These are phyloP conservation scores for Hypomyces rosellus DNA, from an alignment of 2,329 filamentous ascomycete genomes.

Conservation along the genomic window DNA sequence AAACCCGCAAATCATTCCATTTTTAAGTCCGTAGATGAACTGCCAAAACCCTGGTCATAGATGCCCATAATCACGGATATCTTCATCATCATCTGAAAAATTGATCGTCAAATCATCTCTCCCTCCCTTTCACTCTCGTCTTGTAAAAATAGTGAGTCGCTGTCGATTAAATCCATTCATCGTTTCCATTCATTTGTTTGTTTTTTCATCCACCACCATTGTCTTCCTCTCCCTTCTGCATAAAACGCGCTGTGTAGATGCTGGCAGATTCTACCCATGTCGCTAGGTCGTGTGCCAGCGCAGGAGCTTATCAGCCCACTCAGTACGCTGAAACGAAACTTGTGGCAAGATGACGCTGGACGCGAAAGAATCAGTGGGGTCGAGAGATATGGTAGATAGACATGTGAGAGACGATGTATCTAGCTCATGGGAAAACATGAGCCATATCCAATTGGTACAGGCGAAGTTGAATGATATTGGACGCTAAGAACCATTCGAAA, in stretches of 20 bases:
- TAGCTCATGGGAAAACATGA: constrained; percentile 1
- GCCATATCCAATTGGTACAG: constrained; percentile 12
- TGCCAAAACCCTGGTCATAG: not conserved
- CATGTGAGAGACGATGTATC: not conserved
- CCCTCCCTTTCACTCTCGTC: constrained; percentile 11
- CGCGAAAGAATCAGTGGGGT: not conserved
- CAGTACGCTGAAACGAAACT: not conserved
- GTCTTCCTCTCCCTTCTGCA: not conserved
- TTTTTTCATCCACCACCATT: not conserved
- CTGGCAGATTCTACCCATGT: not conserved
- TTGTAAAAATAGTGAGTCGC: constrained; percentile 1
- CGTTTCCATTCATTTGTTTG: constrained; percentile 2
- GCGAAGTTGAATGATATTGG: constrained; percentile 1
- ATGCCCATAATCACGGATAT: constrained; percentile 8
- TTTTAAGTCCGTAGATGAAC: constrained; percentile 9
- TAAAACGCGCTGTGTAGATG: not conserved
- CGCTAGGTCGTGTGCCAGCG: not conserved
- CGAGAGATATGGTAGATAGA: not conserved
- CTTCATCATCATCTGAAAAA: constrained; percentile 11
- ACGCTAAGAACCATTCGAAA: constrained; percentile 3
- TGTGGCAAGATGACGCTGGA: not conserved
- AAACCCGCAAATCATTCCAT: not conserved
- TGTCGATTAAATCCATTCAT: not conserved
- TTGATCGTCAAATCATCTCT: constrained; percentile 11
- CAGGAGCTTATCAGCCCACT: not conserved